phyloP scores from a whole-genome alignment of 2,329 filamentous ascomycete genomes.

The Nothophoma quercina region DNA sequence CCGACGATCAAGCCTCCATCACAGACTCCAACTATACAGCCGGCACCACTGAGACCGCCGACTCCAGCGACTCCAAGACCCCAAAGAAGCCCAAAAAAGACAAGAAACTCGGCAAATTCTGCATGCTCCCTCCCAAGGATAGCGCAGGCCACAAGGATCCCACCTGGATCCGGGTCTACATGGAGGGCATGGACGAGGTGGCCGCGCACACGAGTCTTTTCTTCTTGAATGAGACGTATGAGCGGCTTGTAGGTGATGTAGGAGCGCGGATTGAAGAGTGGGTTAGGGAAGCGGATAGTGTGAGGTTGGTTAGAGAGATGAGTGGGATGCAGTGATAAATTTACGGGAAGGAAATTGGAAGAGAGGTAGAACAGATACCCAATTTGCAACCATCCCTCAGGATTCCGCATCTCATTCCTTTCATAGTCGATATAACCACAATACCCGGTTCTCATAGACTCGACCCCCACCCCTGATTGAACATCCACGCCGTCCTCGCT shows the following conservation, averaged over 20 bases:
- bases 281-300: constrained; percentile 67
- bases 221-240: constrained; percentile 75
- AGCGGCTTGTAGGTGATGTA: constrained; percentile 77
- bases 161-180: constrained; percentile 80
- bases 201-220: constrained; percentile 86
- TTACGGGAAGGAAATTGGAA: no score
- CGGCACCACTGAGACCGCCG: constrained; percentile 26
- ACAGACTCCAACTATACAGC: constrained; percentile 32
- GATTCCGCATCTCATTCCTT: no score
- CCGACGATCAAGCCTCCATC: constrained; percentile 32
- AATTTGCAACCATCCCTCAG: no score
- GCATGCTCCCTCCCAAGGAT: constrained; percentile 70
- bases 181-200: constrained; percentile 85
- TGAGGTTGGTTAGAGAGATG: constrained; percentile 39
- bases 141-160: constrained; percentile 67
- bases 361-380: no score
- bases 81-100: constrained; percentile 36
- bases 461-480: constrained; percentile 7
- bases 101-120: constrained; percentile 76
- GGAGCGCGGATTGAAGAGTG: constrained; percentile 71
- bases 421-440: no score
- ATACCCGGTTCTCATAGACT: no score
- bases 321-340: constrained; percentile 13
- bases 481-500: neutral
- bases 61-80: constrained; percentile 5